Conservation (phyloP, 305 asterid genomes). For the Fraxinus velutina region DNA sequence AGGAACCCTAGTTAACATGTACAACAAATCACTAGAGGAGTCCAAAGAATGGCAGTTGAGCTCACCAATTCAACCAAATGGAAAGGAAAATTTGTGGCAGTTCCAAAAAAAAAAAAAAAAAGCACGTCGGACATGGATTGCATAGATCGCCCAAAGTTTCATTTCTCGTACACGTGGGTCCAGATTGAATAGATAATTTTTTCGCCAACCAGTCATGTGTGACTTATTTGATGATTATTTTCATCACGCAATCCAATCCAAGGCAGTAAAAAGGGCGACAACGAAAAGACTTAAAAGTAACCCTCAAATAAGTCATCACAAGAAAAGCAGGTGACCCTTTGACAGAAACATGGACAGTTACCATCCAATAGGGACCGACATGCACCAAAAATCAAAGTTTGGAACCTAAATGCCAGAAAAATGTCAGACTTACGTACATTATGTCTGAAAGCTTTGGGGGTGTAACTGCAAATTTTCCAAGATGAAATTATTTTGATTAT, state of each 20-base stretch:
- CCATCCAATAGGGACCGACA: neutral
- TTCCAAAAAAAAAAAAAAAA: neutral
- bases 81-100: neutral
- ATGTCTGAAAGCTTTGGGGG: neutral
- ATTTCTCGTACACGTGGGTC: neutral
- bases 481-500: neutral
- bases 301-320: neutral
- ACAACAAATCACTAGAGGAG: neutral
- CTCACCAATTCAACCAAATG: neutral
- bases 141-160: neutral
- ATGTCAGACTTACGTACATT: neutral
- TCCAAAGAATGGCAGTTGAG: neutral
- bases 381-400: neutral
- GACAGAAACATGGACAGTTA: neutral
- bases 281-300: neutral
- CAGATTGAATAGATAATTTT: neutral
- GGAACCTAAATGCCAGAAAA: neutral
- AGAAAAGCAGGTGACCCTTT: neutral
- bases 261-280: neutral
- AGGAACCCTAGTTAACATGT: neutral
- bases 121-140: neutral
- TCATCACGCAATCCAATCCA: neutral
- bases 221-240: neutral
- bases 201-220: neutral
- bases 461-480: neutral